phyloP scores from a whole-genome alignment of 108 stramenopile genomes.

The Hondaea fermentalgiana region DNA sequence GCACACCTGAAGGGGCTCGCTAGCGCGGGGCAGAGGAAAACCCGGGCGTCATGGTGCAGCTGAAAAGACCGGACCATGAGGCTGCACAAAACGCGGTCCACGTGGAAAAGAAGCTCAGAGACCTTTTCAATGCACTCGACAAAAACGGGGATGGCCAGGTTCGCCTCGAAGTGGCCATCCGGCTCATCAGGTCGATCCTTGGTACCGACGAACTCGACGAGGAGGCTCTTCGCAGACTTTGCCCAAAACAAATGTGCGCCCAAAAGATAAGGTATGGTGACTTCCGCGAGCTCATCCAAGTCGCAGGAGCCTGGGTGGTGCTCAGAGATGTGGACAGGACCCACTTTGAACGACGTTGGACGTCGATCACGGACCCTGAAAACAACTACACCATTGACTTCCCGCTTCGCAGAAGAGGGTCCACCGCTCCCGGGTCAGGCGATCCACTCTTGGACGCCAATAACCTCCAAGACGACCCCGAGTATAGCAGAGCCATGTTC shows the following conservation, averaged over 20 bases:
- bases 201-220: background rate
- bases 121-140: background rate
- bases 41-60: background rate
- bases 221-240: background rate
- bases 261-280: background rate
- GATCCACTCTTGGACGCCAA: background rate
- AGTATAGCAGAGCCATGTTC: background rate
- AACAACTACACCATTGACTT: constrained; percentile 3
- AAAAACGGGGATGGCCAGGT: background rate
- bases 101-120: background rate
- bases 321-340: background rate
- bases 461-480: background rate
- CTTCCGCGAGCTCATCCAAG: background rate
- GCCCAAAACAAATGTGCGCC: background rate
- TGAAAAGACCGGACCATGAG: background rate
- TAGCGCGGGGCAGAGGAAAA: too few species aligned
- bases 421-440: background rate
- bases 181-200: background rate
- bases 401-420: background rate
- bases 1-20: too few species aligned
- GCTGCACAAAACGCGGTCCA: background rate
- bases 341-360: constrained; percentile 9
- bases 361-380: constrained; percentile 3
- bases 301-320: constrained; percentile 1
- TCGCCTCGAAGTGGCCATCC: background rate